Conservation (phyloP, 768 basidiomycete species). For the Mycena maculata region DNA sequence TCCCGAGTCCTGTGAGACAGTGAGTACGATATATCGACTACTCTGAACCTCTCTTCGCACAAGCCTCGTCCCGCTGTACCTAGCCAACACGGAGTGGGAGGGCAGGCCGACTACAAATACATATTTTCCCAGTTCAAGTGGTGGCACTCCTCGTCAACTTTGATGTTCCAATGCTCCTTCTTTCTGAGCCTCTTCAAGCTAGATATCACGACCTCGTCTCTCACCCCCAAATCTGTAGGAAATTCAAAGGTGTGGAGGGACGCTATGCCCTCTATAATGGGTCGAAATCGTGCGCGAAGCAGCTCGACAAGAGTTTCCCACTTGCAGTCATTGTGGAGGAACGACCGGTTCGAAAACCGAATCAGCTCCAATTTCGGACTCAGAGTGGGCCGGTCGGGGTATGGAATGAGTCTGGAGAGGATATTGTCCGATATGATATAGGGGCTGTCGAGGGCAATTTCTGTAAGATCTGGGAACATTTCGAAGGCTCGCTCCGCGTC, state of each 20-base stretch:
- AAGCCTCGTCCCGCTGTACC: too few species aligned
- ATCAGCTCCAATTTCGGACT: constrained; percentile 25
- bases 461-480: constrained; percentile 5
- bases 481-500: background rate
- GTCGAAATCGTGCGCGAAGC: constrained; percentile 12
- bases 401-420: background rate
- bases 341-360: constrained; percentile 29
- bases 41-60: too few species aligned
- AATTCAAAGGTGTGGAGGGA: constrained; percentile 12
- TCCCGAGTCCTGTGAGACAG: too few species aligned
- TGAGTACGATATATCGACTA: too few species aligned
- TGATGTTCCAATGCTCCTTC: constrained; percentile 14
- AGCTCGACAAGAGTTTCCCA: constrained; percentile 16
- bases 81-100: too few species aligned
- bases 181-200: background rate
- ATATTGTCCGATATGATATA: background rate
- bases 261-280: background rate
- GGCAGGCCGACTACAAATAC: background rate
- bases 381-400: background rate
- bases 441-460: constrained; percentile 14
- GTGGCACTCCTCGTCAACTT: background rate
- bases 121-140: background rate
- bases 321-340: background rate
- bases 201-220: background rate
- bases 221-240: background rate